Conservation (phyloP, 768 basidiomycete genomes). For the Glaciozyma antarctica region DNA sequence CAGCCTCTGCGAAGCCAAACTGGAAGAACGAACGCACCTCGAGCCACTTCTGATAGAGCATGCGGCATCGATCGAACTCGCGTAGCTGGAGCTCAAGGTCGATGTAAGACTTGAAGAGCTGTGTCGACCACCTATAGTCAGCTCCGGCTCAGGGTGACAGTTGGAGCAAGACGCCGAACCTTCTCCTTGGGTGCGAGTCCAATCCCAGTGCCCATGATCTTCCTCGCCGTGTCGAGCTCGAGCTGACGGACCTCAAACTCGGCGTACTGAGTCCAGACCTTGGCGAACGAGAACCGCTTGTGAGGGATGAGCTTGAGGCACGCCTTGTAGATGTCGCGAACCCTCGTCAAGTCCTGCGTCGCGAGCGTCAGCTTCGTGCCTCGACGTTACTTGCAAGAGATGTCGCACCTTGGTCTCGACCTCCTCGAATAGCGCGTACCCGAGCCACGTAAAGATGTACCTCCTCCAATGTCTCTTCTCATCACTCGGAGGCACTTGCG, state of each 20-base stretch:
- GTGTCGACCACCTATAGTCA: neutral
- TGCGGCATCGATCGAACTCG: constrained; percentile 89
- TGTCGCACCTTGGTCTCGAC: constrained; percentile 71
- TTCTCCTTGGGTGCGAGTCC: constrained; percentile 95
- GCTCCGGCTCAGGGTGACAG: too few species aligned
- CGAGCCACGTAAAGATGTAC: constrained; percentile 44
- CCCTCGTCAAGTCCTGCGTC: constrained; percentile 64
- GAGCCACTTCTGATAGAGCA: constrained; percentile 84
- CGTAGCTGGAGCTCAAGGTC: constrained; percentile 88
- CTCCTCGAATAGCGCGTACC: constrained; percentile 95
- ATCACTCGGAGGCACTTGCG: constrained; percentile 84
- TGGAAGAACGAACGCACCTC: constrained; percentile 50
- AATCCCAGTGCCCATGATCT: constrained; percentile 77
- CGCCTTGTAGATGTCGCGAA: constrained; percentile 86
- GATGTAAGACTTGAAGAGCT: constrained; percentile 87
- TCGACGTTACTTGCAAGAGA: too few species aligned
- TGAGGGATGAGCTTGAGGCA: constrained; percentile 83
- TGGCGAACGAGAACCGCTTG: constrained; percentile 94
- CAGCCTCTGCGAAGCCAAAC: neutral
- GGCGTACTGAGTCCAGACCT: constrained; percentile 87
- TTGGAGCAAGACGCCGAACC: neutral
- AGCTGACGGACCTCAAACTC: constrained; percentile 81
- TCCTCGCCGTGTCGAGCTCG: constrained; percentile 73
- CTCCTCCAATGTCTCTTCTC: constrained; percentile 70
- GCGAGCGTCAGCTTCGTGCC: neutral